These are phyloP conservation scores for Rhodamnia argentea DNA, from an alignment of 345 rosid species.

Conservation along the genomic window DNA sequence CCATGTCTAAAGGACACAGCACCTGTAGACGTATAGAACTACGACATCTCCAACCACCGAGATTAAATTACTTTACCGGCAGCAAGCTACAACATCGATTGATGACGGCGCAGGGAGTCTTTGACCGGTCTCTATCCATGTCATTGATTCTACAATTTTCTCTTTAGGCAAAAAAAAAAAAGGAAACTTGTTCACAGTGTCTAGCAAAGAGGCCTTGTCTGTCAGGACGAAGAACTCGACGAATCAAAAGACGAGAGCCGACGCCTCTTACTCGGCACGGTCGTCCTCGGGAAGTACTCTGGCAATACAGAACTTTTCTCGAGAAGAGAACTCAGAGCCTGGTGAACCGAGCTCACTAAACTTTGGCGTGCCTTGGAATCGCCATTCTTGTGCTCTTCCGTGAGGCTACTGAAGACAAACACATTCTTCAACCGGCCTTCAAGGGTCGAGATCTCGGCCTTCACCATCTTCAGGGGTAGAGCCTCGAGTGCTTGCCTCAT, in stretches of 20 bases:
- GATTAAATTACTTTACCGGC: neutral
- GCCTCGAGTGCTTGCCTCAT: conserved; percentile 36
- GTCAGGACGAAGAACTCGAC: conserved; percentile 16
- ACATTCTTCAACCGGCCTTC: conserved; percentile 36
- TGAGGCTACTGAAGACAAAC: conserved; percentile 22
- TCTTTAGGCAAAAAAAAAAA: neutral
- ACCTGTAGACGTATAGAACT: neutral
- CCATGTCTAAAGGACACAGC: neutral
- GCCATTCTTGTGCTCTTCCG: neutral
- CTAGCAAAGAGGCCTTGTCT: neutral
- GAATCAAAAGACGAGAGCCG: conserved; percentile 17
- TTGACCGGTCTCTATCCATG: neutral
- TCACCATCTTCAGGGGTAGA: conserved; percentile 31
- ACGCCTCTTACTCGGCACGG: conserved; percentile 31
- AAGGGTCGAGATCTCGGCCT: conserved; percentile 43
- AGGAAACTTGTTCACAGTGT: neutral
- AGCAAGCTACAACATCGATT: neutral
- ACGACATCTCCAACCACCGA: neutral
- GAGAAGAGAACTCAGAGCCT: conserved; percentile 16
- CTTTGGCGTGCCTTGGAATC: conserved; percentile 6
- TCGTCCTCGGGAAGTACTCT: conserved; percentile 30
- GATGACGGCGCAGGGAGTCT: neutral
- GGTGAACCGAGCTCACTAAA: conserved; percentile 9
- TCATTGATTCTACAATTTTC: neutral
- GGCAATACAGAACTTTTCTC: conserved; percentile 28